A percentile compares a stretch with the other conserved stretches of the same genome.
Conservation (phyloP, 257 asterid species). For the Linderniella brevidens region DNA sequence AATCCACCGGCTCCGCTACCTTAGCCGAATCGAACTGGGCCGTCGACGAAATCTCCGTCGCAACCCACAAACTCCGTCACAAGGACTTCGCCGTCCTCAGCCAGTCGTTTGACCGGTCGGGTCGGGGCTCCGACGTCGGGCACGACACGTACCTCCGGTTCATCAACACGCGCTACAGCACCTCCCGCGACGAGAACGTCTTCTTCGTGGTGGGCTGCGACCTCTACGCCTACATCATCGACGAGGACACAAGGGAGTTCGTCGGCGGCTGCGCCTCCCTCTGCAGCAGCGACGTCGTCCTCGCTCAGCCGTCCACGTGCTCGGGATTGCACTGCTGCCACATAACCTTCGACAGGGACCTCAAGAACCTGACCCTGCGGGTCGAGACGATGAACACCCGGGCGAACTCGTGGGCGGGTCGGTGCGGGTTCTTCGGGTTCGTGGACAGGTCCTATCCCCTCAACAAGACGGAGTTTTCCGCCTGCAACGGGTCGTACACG, state of each 20-base stretch:
- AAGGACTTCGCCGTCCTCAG: background rate
- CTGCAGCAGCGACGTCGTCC: slow-evolving; percentile 1
- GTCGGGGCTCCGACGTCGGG: background rate
- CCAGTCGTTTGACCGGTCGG: slow-evolving; percentile 7
- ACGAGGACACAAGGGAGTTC: slow-evolving; percentile 1
- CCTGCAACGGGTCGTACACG: background rate
- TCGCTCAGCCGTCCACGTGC: slow-evolving; percentile 7
- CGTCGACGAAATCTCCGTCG: slow-evolving; percentile 7
- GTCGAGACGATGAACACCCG: slow-evolving; percentile 8
- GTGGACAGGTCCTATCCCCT: background rate
- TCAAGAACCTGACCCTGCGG: background rate
- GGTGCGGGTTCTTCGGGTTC: slow-evolving; percentile 9
- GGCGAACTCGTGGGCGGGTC: slow-evolving; percentile 9
- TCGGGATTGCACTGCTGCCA: slow-evolving; percentile 18
- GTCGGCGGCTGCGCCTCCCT: slow-evolving; percentile 2
- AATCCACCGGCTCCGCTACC: background rate
- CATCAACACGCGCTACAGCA: background rate
- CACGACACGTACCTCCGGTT: no score
- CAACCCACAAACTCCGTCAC: slow-evolving; percentile 8
- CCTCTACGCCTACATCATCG: slow-evolving; percentile 12
- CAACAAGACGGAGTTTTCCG: background rate
- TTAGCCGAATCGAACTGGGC: background rate
- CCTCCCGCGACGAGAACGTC: slow-evolving; percentile 11
- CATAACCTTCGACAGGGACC: background rate
- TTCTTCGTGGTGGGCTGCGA: slow-evolving; percentile 20